These are phyloP conservation scores for Meyerozyma smithsonii DNA, from an alignment of 1,139 yeast species.

Conservation along the genomic window DNA sequence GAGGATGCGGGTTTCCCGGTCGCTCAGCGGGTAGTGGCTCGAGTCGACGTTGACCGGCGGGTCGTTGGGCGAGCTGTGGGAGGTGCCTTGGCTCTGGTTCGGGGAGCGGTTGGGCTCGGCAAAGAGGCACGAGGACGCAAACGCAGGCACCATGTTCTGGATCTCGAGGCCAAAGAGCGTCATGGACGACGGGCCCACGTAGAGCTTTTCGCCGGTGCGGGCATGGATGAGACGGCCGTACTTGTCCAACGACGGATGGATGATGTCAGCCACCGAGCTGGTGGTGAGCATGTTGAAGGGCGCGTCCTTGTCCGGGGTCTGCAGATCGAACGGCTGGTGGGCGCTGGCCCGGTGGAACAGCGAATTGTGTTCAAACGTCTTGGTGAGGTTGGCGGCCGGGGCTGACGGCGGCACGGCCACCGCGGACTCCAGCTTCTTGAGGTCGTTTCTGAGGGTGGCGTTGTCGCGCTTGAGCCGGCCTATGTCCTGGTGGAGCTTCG, in stretches of 20 bases:
- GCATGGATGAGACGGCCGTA: constrained; percentile 69
- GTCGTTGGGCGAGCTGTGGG: constrained; percentile 7
- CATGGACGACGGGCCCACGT: constrained; percentile 80
- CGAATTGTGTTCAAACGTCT: constrained; percentile 2
- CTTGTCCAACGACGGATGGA: constrained; percentile 64
- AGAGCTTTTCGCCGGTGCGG: constrained; percentile 67
- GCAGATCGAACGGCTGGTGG: constrained; percentile 2
- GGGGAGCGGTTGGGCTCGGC: constrained; percentile 8
- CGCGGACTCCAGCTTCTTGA: constrained; percentile 29
- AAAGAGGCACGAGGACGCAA: constrained; percentile 17
- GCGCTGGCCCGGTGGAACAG: constrained; percentile 2
- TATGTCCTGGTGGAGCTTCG: constrained; percentile 64
- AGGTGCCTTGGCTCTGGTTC: constrained; percentile 3
- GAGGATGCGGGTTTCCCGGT: constrained; percentile 42
- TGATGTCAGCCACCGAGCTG: constrained; percentile 32
- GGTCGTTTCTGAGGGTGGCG: constrained; percentile 46
- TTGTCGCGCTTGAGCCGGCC: constrained; percentile 50
- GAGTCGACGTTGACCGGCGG: constrained; percentile 7
- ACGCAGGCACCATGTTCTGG: constrained; percentile 51
- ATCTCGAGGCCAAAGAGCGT: constrained; percentile 74
- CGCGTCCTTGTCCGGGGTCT: not conserved
- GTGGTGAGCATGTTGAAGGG: constrained; percentile 2
- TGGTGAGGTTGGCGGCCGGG: not conserved
- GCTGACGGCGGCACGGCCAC: no score
- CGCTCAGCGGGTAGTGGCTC: constrained; percentile 13